These are phyloP conservation scores for Fusarium pseudoanthophilum DNA, from an alignment of 2,329 filamentous ascomycete genomes.

Conservation along the genomic window DNA sequence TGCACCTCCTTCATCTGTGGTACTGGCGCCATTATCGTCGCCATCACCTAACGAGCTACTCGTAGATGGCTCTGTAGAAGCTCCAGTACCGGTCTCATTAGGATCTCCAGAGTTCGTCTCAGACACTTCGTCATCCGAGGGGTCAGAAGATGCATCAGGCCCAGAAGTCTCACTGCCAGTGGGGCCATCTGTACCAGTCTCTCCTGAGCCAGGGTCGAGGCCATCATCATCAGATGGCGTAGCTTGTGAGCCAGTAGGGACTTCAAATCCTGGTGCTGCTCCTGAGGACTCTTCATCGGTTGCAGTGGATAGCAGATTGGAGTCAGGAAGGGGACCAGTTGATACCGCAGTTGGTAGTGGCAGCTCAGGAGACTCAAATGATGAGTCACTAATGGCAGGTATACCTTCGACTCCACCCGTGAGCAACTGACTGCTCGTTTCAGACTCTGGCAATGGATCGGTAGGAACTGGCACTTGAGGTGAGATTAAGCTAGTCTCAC, in stretches of 20 bases:
- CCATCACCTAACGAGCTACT: not conserved
- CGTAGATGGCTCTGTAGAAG: not conserved
- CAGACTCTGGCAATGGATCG: not conserved
- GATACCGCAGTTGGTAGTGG: not conserved
- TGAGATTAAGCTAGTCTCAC: not conserved
- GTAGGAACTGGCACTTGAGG: not conserved
- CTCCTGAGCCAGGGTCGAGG: not conserved
- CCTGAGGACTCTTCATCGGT: not conserved
- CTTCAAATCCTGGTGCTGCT: not conserved
- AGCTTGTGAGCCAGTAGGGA: not conserved
- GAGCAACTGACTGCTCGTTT: not conserved
- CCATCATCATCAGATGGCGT: not conserved
- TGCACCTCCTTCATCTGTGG: not conserved
- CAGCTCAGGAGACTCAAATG: not conserved
- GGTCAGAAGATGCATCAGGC: rapidly evolving
- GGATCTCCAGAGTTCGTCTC: rapidly evolving
- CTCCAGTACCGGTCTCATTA: not conserved
- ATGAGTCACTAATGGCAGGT: not conserved
- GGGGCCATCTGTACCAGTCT: rapidly evolving
- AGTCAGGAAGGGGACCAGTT: not conserved
- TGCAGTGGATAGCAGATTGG: not conserved
- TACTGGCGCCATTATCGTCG: not conserved
- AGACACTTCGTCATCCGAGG: not conserved
- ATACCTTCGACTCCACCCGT: not conserved
- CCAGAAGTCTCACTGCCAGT: not conserved